Percentiles rank a stretch among this genome's conserved stretches.
Evolutionary conservation across 108 stramenopile species (phyloP).

Genomic region (Aurantiochytrium sp.): DNA sequence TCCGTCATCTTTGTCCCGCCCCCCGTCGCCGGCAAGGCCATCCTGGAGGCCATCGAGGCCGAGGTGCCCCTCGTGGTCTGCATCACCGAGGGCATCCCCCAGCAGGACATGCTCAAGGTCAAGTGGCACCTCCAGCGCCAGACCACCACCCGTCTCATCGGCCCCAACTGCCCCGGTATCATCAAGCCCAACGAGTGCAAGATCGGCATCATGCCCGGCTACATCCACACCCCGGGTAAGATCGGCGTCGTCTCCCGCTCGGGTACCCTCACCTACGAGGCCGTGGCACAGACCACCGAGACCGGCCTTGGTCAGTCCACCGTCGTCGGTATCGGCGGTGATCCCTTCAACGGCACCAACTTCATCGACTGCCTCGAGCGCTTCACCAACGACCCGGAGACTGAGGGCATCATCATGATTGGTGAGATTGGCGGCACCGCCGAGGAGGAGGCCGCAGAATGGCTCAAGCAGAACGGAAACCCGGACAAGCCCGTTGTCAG

Average conservation of each 20-base stretch:
- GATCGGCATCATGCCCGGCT: slow-evolving; percentile 99
- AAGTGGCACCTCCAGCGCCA: slow-evolving; percentile 73
- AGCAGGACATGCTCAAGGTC: slow-evolving; percentile 97
- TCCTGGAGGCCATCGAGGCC: slow-evolving; percentile 80
- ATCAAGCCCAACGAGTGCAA: slow-evolving; percentile 99
- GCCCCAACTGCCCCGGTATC: slow-evolving; percentile 98
- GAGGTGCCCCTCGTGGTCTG: slow-evolving; percentile 96
- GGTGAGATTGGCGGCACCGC: slow-evolving; percentile 96
- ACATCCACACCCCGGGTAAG: slow-evolving; percentile 89
- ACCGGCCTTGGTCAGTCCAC: slow-evolving; percentile 91
- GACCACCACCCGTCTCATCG: slow-evolving; percentile 79
- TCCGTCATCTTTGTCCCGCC: slow-evolving; percentile 98
- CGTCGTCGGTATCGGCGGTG: slow-evolving; percentile 95
- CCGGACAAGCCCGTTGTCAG: slow-evolving; percentile 97
- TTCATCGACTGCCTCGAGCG: slow-evolving; percentile 95
- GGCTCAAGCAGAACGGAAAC: slow-evolving; percentile 88
- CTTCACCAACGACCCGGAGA: slow-evolving; percentile 95
- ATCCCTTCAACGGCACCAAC: slow-evolving; percentile 97
- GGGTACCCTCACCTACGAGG: slow-evolving; percentile 96
- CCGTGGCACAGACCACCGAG: slow-evolving; percentile 91
- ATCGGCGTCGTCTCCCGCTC: slow-evolving; percentile 92
- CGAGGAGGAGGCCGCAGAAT: slow-evolving; percentile 96
- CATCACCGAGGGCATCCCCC: slow-evolving; percentile 98
- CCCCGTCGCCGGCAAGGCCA: slow-evolving; percentile 84
- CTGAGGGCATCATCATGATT: slow-evolving; percentile 93